These are phyloP conservation scores for Quercus berberidifolia DNA, from an alignment of 306 rosid genomes.

Conservation along the genomic window DNA sequence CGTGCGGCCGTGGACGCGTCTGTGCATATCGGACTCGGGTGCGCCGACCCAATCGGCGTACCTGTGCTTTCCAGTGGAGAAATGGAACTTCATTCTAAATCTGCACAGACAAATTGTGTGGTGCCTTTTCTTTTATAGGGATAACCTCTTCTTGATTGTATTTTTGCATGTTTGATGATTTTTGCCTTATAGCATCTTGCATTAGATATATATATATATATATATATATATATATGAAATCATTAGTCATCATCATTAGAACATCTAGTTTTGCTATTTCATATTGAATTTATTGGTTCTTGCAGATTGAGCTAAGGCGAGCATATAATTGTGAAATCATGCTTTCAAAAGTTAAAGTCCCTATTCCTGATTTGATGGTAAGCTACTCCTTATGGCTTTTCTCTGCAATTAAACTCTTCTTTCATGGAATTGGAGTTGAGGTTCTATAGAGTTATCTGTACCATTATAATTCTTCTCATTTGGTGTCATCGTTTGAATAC, in stretches of 20 bases:
- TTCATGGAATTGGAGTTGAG: conserved; percentile 20
- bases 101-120: background rate
- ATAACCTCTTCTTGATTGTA: background rate
- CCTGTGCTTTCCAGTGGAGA: too few species aligned
- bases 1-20: too few species aligned
- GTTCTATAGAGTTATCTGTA: background rate
- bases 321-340: conserved; percentile 98
- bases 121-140: background rate
- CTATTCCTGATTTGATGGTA: conserved; percentile 92
- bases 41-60: too few species aligned
- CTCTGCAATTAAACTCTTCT: conserved; percentile 2
- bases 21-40: too few species aligned
- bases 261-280: background rate
- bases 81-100: too few species aligned
- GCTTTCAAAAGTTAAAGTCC: conserved; percentile 95
- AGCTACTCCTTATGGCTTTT: conserved; percentile 28
- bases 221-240: background rate
- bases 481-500: too few species aligned
- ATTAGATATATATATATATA: background rate
- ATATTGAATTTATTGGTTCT: conserved; percentile 18
- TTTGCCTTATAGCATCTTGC: background rate
- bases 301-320: conserved; percentile 95
- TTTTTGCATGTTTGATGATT: background rate
- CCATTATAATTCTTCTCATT: too few species aligned
- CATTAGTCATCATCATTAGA: background rate